Percentiles rank a stretch among this genome's conserved stretches.
Conservation (phyloP, 2,329 filamentous ascomycete species). For the Colletotrichum sp. region DNA sequence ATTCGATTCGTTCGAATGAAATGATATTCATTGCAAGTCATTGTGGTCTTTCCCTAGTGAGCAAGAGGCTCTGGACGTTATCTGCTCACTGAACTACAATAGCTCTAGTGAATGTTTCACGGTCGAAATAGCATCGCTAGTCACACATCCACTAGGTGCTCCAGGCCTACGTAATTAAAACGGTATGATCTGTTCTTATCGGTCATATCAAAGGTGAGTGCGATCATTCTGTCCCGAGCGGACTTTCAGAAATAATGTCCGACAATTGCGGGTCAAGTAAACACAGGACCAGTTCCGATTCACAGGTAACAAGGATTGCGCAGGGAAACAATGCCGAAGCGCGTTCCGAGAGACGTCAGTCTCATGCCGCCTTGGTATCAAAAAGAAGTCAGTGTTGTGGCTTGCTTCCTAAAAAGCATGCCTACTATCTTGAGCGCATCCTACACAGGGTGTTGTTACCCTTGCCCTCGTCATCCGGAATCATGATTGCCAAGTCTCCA, state of each 20-base stretch:
- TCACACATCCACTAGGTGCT: background rate
- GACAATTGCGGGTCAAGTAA: background rate
- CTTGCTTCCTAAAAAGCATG: background rate
- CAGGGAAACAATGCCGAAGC: background rate
- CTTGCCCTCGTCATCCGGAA: background rate
- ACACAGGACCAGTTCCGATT: accelerated
- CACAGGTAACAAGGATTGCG: background rate
- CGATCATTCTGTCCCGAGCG: background rate
- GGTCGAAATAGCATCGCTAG: background rate
- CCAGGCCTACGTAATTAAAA: accelerated
- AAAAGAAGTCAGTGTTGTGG: background rate
- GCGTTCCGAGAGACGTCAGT: accelerated
- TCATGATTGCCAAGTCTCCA: background rate
- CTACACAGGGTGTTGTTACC: background rate
- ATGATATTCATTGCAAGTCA: no score
- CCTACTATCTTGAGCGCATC: background rate
- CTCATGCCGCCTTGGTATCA: background rate
- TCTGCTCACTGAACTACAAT: background rate
- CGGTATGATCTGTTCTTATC: background rate
- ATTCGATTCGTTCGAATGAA: no score
- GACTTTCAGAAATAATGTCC: background rate
- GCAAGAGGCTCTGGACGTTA: accelerated
- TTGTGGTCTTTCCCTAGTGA: no score
- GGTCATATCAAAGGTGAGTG: background rate
- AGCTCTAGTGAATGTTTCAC: background rate